Conservation (phyloP, 805 yeast genomes). For the Zygoascus biomembranicola region DNA sequence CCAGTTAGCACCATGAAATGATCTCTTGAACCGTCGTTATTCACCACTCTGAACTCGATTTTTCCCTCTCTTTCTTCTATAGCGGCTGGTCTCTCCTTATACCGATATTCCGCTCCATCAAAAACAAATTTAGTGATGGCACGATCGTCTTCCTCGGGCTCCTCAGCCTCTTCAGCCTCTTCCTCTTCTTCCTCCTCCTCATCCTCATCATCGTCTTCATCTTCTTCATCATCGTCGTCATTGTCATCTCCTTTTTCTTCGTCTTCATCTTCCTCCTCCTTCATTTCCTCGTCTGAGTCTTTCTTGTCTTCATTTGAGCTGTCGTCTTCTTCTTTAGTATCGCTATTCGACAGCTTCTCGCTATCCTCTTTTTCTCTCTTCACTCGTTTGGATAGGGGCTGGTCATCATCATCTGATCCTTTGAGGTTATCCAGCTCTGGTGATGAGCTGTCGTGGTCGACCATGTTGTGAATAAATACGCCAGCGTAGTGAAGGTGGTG, state of each 20-base stretch:
- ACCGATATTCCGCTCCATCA: slow-evolving; percentile 74
- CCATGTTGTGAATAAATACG: neutral
- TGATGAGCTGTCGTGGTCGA: neutral
- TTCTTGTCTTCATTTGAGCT: slow-evolving; percentile 6
- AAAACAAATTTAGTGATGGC: slow-evolving; percentile 45
- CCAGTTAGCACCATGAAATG: slow-evolving; percentile 91
- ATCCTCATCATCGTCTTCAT: slow-evolving; percentile 8
- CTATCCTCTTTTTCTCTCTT: slow-evolving; percentile 26
- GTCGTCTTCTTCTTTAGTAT: slow-evolving; percentile 5
- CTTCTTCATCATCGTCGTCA: slow-evolving; percentile 11
- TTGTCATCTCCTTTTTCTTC: slow-evolving; percentile 6
- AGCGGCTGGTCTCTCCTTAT: slow-evolving; percentile 89
- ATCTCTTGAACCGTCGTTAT: slow-evolving; percentile 84
- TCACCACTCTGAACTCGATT: slow-evolving; percentile 92
- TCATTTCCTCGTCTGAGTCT: slow-evolving; percentile 4
- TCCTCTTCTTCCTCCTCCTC: slow-evolving; percentile 23
- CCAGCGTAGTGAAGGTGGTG: too few relatives aligned
- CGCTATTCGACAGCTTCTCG: slow-evolving; percentile 12
- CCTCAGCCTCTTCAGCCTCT: slow-evolving; percentile 18
- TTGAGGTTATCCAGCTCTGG: neutral
- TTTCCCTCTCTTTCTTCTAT: slow-evolving; percentile 88
- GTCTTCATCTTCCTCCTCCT: slow-evolving; percentile 10
- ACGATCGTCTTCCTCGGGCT: slow-evolving; percentile 26
- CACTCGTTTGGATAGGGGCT: slow-evolving; percentile 25
- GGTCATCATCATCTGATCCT: slow-evolving; percentile 15